phyloP scores from a whole-genome alignment of 305 asterid genomes.

The Petunia hybrid region DNA sequence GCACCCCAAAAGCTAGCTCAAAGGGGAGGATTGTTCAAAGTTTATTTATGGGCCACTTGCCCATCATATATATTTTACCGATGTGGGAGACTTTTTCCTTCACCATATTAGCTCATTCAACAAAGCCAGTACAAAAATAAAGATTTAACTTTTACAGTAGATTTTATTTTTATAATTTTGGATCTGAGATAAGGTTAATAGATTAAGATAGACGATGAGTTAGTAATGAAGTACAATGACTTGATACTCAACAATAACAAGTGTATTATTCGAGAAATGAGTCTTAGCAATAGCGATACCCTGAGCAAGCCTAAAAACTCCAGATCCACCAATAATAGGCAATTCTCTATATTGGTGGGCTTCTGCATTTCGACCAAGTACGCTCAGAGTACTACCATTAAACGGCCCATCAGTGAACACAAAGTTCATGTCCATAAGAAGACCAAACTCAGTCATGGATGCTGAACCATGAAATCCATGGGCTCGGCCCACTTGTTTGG shows the following conservation, averaged over 20 bases:
- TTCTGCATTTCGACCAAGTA: slow-evolving; percentile 47
- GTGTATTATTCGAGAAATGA: slow-evolving; percentile 32
- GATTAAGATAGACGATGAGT: not conserved
- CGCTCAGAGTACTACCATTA: slow-evolving; percentile 45
- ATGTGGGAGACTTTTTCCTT: not conserved
- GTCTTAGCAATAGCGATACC: slow-evolving; percentile 44
- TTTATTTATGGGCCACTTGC: not conserved
- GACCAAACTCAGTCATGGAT: slow-evolving; percentile 38
- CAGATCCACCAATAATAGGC: slow-evolving; percentile 57
- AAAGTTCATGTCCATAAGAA: slow-evolving; percentile 46
- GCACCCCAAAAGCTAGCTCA: too few relatives aligned
- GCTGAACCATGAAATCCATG: slow-evolving; percentile 50
- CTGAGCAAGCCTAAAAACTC: slow-evolving; percentile 49
- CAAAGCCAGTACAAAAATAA: not conserved
- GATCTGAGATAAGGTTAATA: too few relatives aligned
- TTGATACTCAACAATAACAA: slow-evolving; percentile 54
- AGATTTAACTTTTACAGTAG: not conserved
- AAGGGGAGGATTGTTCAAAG: too few relatives aligned
- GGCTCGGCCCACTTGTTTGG: slow-evolving; percentile 48
- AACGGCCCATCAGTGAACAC: slow-evolving; percentile 46
- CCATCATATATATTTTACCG: not conserved
- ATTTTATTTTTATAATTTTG: not conserved
- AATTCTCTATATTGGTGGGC: slow-evolving; percentile 40
- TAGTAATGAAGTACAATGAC: slow-evolving; percentile 40
- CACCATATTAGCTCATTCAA: not conserved